Evolutionary conservation across 106 monocot genomes (phyloP).

Genomic region (Allium sativum): DNA sequence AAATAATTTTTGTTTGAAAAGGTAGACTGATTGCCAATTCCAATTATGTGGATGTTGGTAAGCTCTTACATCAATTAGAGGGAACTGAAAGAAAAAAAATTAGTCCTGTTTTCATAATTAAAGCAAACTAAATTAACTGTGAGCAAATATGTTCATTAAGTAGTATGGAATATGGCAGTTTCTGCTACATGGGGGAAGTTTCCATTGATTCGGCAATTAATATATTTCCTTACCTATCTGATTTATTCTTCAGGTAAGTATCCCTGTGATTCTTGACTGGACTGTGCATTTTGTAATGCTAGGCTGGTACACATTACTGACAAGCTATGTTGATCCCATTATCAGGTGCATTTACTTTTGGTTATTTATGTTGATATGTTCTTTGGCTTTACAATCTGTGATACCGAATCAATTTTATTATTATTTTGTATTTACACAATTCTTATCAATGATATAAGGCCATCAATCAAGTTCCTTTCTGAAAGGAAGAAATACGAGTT

Average conservation of each 20-base stretch:
- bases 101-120: too few species aligned
- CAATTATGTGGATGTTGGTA: too few species aligned
- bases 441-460: slow-evolving; percentile 22
- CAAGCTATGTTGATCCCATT: slow-evolving; percentile 56
- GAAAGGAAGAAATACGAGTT: slow-evolving; percentile 46
- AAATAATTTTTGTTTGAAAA: too few species aligned
- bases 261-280: slow-evolving; percentile 67
- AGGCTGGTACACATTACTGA: slow-evolving; percentile 77
- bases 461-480: slow-evolving; percentile 53
- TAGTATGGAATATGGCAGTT: too few species aligned
- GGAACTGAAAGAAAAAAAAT: too few species aligned
- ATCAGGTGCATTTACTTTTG: slow-evolving; percentile 40
- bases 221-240: not conserved
- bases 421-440: not conserved
- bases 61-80: too few species aligned
- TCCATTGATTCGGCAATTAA: too few species aligned
- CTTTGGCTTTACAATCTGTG: not conserved
- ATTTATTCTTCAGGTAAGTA: slow-evolving; percentile 43
- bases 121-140: too few species aligned
- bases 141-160: too few species aligned
- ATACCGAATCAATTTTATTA: not conserved
- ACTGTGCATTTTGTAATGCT: slow-evolving; percentile 72
- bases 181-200: too few species aligned
- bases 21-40: too few species aligned
- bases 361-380: not conserved